Evolutionary conservation across 116 monocot species (phyloP), one percentile per base, ranked within the genome.

Genomic region (Cymodocea nodosa): DNA sequence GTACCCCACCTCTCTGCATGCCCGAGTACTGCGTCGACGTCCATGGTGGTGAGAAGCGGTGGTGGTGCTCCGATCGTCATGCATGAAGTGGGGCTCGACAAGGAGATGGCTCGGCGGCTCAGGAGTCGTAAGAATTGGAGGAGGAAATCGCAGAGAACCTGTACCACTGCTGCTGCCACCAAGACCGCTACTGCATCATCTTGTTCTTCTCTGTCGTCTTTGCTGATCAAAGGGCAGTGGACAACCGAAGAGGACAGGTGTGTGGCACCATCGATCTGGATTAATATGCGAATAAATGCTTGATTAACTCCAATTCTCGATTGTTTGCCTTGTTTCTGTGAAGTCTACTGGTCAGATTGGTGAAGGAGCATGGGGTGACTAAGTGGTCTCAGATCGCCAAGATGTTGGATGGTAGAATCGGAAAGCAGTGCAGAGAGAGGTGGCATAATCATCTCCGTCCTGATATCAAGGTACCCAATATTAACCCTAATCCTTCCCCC

Each of bases 381-480:
- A 88, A 81, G 58, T 93, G 93, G 93, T 81, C 93, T 34, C 70
- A 73, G 12, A 88, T 88, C 58, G 85, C 93, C 7, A 83, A 81
- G 72, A 83, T 68, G 65, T 34, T 93, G 37, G 71, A 63, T 10
- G 89, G 81, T 19, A 83, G 93, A 58, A 81, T 85, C 23, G 93
- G 93, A 18, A 93, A 93, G 75, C 93, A 88, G 55, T 93, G 93
- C 66, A 79, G 89, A 67, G 93, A 93, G 23, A 81, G 93, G 74
- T 93, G 93, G 93, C 88, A 81, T 24, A 88, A 88, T 56, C 85
- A 93, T 82, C 65, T 85, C 5, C 78, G 85, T 3, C 93, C 88
- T 0, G 79, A 83, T 40, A 88, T 93, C 63, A 93, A 89, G 83
- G 93, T 53, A 15, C 7, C 0, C 58, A 52, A 13, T 2, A 2